Evolutionary conservation across 2,329 filamentous ascomycete species (phyloP).

Genomic region (Cadophora malorum): DNA sequence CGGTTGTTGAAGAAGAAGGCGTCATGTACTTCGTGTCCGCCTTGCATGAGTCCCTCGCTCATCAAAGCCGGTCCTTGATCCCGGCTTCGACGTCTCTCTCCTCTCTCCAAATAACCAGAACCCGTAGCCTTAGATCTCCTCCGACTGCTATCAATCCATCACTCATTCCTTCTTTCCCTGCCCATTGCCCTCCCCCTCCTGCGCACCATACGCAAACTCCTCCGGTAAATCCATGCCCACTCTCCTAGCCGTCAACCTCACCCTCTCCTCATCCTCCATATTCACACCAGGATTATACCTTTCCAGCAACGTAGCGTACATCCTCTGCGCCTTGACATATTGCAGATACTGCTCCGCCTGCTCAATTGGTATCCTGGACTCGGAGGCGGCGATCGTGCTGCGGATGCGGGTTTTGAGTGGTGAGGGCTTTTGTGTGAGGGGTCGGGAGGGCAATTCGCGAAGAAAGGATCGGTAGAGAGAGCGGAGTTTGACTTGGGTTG

Average conservation of each 20-base stretch:
- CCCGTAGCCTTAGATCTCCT: neutral
- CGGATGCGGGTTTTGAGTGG: constrained; percentile 75
- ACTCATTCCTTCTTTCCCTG: constrained; percentile 1
- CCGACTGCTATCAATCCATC: neutral
- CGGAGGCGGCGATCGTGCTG: constrained; percentile 59
- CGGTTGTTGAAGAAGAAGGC: neutral
- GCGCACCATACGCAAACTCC: constrained; percentile 52
- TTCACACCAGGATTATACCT: constrained; percentile 93
- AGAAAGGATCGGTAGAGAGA: constrained; percentile 88
- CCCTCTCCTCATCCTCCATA: constrained; percentile 84
- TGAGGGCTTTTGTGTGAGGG: constrained; percentile 57
- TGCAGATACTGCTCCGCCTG: constrained; percentile 79
- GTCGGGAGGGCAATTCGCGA: constrained; percentile 82
- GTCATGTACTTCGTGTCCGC: neutral
- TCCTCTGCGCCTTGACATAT: constrained; percentile 85
- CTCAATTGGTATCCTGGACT: constrained; percentile 45
- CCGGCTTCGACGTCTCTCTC: neutral
- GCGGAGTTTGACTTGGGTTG: constrained; percentile 61
- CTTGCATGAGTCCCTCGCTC: neutral
- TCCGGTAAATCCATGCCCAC: constrained; percentile 89
- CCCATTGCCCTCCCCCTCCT: neutral
- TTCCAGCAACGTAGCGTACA: constrained; percentile 82
- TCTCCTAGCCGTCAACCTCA: constrained; percentile 81
- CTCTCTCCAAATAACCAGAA: neutral
- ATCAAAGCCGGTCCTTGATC: neutral